A percentile compares a stretch with the other conserved stretches of the same genome.
phyloP scores from a whole-genome alignment of 805 yeast species.

The Monosporozyma siamensis region DNA sequence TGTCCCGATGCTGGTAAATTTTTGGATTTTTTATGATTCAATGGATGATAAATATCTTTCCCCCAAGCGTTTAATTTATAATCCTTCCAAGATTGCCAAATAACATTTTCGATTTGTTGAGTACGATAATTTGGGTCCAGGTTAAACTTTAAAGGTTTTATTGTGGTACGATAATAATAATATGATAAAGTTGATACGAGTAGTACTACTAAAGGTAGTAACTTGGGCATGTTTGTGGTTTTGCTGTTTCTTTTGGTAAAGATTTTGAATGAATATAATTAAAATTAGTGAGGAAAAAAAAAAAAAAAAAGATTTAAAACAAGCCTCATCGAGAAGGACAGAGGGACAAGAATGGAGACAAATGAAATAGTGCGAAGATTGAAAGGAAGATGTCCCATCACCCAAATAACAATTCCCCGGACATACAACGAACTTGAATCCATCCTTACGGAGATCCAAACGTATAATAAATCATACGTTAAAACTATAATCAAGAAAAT shows the following conservation, averaged over 20 bases:
- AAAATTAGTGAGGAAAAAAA: background rate
- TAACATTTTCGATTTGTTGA: conserved; percentile 52
- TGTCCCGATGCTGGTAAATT: conserved; percentile 58
- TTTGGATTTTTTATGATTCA: conserved; percentile 42
- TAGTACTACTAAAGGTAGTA: background rate
- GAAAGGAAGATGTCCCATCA: conserved; percentile 12
- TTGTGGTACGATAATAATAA: background rate
- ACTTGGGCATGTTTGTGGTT: background rate
- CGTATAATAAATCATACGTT: conserved; percentile 43
- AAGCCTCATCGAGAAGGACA: background rate
- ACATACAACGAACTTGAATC: too few relatives aligned
- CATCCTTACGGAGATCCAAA: too few relatives aligned
- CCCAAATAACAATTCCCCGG: background rate
- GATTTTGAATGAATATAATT: background rate
- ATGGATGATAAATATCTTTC: conserved; percentile 64
- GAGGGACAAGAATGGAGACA: background rate
- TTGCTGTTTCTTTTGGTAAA: background rate
- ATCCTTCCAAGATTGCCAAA: conserved; percentile 67
- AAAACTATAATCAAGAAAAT: conserved; percentile 37
- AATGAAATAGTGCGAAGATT: conserved; percentile 3
- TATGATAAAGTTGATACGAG: background rate
- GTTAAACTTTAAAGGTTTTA: background rate
- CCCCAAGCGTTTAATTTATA: conserved; percentile 75
- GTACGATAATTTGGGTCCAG: conserved; percentile 1
- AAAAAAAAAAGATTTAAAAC: too few relatives aligned